These are phyloP conservation scores for Neurospora sp. DNA, from an alignment of 495 filamentous ascomycete genomes.

Conservation along the genomic window DNA sequence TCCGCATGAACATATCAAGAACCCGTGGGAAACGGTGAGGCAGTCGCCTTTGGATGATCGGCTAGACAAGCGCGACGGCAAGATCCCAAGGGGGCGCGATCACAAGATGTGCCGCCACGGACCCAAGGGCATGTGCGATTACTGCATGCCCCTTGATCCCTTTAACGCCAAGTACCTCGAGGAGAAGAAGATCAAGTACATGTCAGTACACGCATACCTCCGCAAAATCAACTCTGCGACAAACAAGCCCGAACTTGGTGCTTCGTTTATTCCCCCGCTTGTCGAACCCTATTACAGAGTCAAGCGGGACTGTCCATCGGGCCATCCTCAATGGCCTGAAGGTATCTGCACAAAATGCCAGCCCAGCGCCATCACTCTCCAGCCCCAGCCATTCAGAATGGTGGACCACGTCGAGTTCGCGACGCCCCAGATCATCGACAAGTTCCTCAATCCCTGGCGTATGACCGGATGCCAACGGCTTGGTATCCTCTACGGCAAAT, in stretches of 20 bases:
- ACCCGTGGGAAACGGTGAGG: constrained; percentile 85
- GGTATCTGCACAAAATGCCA: constrained; percentile 99
- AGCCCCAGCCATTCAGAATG: constrained; percentile 92
- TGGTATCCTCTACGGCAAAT: constrained; percentile 85
- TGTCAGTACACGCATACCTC: constrained; percentile 91
- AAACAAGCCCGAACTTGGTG: constrained; percentile 85
- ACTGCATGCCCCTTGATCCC: constrained; percentile 96
- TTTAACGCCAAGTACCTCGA: constrained; percentile 78
- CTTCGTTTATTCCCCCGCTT: constrained; percentile 91
- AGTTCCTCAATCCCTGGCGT: constrained; percentile 85
- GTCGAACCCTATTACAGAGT: constrained; percentile 92
- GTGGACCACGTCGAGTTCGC: constrained; percentile 98
- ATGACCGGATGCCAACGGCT: constrained; percentile 67
- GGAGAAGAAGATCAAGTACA: constrained; percentile 96
- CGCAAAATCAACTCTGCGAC: constrained; percentile 91
- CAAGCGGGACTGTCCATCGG: constrained; percentile 77
- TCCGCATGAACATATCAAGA: constrained; percentile 58
- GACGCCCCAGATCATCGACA: constrained; percentile 68
- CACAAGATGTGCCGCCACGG: constrained; percentile 90
- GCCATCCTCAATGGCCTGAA: constrained; percentile 86
- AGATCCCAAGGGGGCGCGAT: constrained; percentile 71
- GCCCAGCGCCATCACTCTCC: constrained; percentile 90
- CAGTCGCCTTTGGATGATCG: constrained; percentile 80
- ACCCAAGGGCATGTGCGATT: constrained; percentile 96
- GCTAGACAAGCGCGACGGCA: constrained; percentile 84